phyloP scores from a whole-genome alignment of 2,329 filamentous ascomycete species.

The Plectosphaerella sp. region DNA sequence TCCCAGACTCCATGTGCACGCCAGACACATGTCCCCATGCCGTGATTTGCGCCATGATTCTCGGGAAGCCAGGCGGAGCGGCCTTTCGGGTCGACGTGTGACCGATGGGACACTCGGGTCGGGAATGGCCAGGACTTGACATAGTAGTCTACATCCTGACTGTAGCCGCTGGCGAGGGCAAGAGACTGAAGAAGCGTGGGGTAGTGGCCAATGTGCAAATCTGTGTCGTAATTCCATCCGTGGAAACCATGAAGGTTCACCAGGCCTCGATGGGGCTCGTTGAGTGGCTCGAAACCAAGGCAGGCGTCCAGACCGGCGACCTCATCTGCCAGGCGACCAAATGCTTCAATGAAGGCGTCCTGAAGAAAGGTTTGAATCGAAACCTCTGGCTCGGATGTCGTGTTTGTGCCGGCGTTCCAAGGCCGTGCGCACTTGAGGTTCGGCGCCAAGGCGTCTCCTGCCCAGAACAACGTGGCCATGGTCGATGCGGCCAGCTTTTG shows the following conservation, averaged over 20 bases:
- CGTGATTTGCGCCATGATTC: conserved; percentile 14
- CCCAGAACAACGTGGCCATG: conserved; percentile 22
- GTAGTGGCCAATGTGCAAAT: conserved; percentile 35
- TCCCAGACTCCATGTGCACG: conserved; percentile 31
- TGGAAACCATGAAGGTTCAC: conserved; percentile 33
- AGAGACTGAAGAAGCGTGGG: conserved; percentile 31
- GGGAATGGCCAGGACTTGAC: conserved; percentile 37
- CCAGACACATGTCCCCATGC: conserved; percentile 32
- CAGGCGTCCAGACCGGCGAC: conserved; percentile 25
- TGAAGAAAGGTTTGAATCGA: conserved; percentile 25
- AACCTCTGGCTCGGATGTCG: conserved; percentile 4
- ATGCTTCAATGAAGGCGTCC: conserved; percentile 26
- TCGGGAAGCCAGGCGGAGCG: conserved; percentile 27
- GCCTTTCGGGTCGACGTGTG: conserved; percentile 29
- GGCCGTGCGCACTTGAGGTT: conserved; percentile 12
- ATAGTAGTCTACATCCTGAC: conserved; percentile 31
- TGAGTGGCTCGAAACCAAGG: conserved; percentile 36
- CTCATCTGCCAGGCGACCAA: conserved; percentile 27
- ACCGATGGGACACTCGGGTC: conserved; percentile 28
- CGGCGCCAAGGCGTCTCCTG: conserved; percentile 18
- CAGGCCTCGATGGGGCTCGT: conserved; percentile 36
- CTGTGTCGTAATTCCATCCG: conserved; percentile 36
- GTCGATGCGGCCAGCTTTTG: conserved; percentile 31
- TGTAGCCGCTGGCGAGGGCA: conserved; percentile 33
- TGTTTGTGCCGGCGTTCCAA: not conserved